phyloP scores from a whole-genome alignment of 2,329 filamentous ascomycete species.

The Hypoxylon sp. region DNA sequence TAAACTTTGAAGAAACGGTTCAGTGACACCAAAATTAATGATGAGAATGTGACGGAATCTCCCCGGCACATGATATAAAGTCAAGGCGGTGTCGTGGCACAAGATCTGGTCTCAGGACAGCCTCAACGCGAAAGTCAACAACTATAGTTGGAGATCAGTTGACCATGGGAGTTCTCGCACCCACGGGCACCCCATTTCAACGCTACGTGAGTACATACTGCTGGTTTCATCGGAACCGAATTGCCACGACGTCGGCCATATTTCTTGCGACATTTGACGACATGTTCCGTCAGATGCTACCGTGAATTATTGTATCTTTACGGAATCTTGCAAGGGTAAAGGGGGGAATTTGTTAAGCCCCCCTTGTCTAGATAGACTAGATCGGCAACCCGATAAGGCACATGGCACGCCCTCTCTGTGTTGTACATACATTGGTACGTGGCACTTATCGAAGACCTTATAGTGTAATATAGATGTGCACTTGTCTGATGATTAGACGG shows the following conservation, averaged over 20 bases:
- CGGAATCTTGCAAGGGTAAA: constrained; percentile 14
- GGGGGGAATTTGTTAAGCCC: constrained; percentile 4
- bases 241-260: constrained; percentile 20
- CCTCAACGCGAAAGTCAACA: constrained; percentile 18
- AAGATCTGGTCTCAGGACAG: constrained; percentile 40
- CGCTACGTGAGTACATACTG: constrained; percentile 12
- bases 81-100: constrained; percentile 33
- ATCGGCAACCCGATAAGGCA: constrained; percentile 22
- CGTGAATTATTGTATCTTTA: constrained; percentile 26
- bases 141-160: constrained; percentile 28
- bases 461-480: background rate
- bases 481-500: constrained; percentile 5
- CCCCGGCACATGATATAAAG: constrained; percentile 31
- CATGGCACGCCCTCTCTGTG: constrained; percentile 9
- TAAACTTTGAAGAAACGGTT: constrained; percentile 27
- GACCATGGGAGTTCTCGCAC: constrained; percentile 16
- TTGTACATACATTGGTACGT: constrained; percentile 27
- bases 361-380: constrained; percentile 13
- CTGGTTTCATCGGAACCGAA: background rate
- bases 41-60: constrained; percentile 25
- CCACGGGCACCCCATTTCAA: background rate
- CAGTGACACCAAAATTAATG: constrained; percentile 3
- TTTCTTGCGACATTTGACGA: constrained; percentile 27
- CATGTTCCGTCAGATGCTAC: constrained; percentile 13
- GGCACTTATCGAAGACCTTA: constrained; percentile 12